phyloP scores from a whole-genome alignment of 2,329 filamentous ascomycete species.

The Colletotrichum eremochloae region DNA sequence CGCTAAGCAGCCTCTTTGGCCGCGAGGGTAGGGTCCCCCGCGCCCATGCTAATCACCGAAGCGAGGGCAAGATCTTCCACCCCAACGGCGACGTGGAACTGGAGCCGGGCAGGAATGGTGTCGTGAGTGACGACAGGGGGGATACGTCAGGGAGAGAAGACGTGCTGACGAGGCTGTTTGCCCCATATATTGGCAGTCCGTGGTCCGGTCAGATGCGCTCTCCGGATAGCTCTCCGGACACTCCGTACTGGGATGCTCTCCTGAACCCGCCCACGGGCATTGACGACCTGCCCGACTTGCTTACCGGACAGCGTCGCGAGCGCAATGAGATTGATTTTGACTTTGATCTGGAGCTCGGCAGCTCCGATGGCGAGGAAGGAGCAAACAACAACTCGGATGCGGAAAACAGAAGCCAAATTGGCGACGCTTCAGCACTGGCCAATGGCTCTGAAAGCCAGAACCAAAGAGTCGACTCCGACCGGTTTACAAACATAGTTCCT shows the following conservation, averaged over 20 bases:
- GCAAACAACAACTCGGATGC: conserved; percentile 47
- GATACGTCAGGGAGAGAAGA: conserved; percentile 73
- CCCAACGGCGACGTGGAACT: conserved; percentile 75
- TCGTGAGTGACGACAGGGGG: conserved; percentile 70
- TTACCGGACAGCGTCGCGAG: conserved; percentile 48
- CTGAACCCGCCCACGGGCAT: conserved; percentile 61
- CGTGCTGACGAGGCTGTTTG: conserved; percentile 69
- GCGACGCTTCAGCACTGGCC: neutral
- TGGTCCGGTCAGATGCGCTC: conserved; percentile 48
- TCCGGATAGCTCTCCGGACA: conserved; percentile 50
- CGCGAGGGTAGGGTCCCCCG: conserved; percentile 77
- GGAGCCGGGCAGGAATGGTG: conserved; percentile 67
- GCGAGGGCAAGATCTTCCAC: conserved; percentile 76
- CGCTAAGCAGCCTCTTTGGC: conserved; percentile 80
- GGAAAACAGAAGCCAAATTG: conserved; percentile 43
- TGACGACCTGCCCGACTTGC: conserved; percentile 57
- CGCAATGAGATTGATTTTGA: conserved; percentile 43
- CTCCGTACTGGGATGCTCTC: conserved; percentile 59
- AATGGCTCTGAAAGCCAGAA: conserved; percentile 31
- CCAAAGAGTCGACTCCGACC: conserved; percentile 45
- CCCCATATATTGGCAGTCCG: conserved; percentile 46
- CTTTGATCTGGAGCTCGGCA: conserved; percentile 39
- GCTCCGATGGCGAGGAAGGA: conserved; percentile 44
- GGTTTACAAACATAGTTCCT: conserved; percentile 50
- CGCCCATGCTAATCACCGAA: conserved; percentile 70